phyloP scores from a whole-genome alignment of 1,284 basidiomycete species.

The Papiliotrema fonsecae region DNA sequence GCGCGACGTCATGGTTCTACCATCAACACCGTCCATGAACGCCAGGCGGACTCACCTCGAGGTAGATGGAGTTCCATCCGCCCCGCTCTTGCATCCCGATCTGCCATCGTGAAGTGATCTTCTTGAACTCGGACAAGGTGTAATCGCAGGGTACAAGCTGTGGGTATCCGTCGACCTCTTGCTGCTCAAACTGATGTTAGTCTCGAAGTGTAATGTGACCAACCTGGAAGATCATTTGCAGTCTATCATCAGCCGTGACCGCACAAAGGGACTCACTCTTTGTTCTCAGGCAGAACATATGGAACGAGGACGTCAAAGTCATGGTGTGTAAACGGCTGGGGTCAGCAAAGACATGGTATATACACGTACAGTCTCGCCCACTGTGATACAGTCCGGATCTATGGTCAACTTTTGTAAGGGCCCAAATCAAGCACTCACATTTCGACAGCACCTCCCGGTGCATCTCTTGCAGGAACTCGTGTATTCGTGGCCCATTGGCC shows the following conservation, averaged over 20 bases:
- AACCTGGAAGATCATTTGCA: slow-evolving; percentile 12
- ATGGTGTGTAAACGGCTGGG: slow-evolving; percentile 9
- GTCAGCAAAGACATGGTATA: slow-evolving; percentile 1
- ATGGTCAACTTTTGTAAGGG: background rate
- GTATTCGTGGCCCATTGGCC: slow-evolving; percentile 61
- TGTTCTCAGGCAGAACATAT: slow-evolving; percentile 8
- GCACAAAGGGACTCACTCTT: slow-evolving; percentile 2
- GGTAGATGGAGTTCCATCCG: slow-evolving; percentile 13
- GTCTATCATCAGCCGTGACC: background rate
- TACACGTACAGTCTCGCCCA: slow-evolving; percentile 1
- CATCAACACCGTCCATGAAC: background rate
- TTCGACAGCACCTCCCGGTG: slow-evolving; percentile 52
- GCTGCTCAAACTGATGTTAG: slow-evolving; percentile 3
- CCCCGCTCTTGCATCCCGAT: slow-evolving; percentile 7
- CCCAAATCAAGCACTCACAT: background rate
- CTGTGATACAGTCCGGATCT: slow-evolving; percentile 4
- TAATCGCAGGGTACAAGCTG: slow-evolving; percentile 5
- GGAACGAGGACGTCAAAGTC: slow-evolving; percentile 8
- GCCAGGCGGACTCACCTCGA: slow-evolving; percentile 9
- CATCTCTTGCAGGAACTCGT: slow-evolving; percentile 67
- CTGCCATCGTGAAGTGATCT: slow-evolving; percentile 10
- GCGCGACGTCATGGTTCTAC: slow-evolving; percentile 49
- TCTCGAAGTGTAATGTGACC: slow-evolving; percentile 5
- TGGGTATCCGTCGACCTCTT: slow-evolving; percentile 2
- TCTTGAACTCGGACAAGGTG: slow-evolving; percentile 11